Evolutionary conservation across 2,329 filamentous ascomycete genomes (phyloP).

Genomic region (Phialemoniopsis sp.): DNA sequence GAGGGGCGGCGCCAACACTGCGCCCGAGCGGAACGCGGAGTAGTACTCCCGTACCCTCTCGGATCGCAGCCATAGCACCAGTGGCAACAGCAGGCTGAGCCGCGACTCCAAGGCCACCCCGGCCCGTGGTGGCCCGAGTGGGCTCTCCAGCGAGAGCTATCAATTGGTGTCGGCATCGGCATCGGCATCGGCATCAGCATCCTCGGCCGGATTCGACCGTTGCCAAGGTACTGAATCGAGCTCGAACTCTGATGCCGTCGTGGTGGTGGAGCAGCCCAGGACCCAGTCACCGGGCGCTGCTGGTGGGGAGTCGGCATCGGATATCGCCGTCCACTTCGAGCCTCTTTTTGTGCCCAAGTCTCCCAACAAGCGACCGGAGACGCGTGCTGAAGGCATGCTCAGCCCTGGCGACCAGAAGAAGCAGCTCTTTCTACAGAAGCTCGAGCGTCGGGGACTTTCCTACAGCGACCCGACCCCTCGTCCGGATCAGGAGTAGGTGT

Average conservation of each 20-base stretch:
- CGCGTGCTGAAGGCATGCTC: not conserved
- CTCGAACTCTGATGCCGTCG: too few relatives aligned
- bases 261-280: too few relatives aligned
- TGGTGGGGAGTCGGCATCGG: not conserved
- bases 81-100: not conserved
- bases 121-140: too few relatives aligned
- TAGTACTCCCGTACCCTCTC: slow-evolving; percentile 23
- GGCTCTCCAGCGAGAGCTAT: too few relatives aligned
- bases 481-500: too few relatives aligned
- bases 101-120: not conserved
- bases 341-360: not conserved
- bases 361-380: not conserved
- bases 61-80: slow-evolving; percentile 2
- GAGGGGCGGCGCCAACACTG: slow-evolving; percentile 40
- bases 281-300: too few relatives aligned
- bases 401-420: slow-evolving; percentile 6
- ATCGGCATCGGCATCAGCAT: too few relatives aligned
- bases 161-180: too few relatives aligned
- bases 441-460: slow-evolving; percentile 6
- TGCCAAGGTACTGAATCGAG: too few relatives aligned
- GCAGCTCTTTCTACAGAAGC: slow-evolving; percentile 4
- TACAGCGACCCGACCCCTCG: slow-evolving; percentile 7
- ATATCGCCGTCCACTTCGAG: not conserved
- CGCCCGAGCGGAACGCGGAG: slow-evolving; percentile 25
- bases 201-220: too few relatives aligned